Conservation (phyloP, 1,139 yeast species). For the Zygosaccharomyces pseudobailii region DNA sequence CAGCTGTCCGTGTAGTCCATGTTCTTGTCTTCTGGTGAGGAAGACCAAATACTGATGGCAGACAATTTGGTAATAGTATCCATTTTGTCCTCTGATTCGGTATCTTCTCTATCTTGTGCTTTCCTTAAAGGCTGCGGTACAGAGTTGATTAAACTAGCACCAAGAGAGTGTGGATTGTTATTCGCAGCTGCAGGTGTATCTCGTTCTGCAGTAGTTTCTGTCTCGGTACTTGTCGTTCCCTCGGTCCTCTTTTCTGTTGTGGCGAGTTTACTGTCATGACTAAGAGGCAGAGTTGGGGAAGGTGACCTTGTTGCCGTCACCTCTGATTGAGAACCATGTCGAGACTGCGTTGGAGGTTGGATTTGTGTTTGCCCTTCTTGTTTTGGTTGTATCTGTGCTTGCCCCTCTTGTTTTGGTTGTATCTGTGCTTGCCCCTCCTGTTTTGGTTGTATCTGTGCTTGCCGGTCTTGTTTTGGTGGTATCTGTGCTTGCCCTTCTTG, state of each 20-base stretch:
- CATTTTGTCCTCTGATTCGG: neutral
- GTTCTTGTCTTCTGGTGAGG: neutral
- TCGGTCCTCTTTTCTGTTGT: neutral
- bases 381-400: no score
- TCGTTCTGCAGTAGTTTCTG: neutral
- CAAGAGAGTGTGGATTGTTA: conserved; percentile 20
- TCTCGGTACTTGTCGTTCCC: conserved; percentile 4
- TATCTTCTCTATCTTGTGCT: conserved; percentile 13
- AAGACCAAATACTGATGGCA: neutral
- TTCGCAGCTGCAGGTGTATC: conserved; percentile 2
- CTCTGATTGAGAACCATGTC: neutral
- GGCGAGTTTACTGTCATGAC: conserved; percentile 4
- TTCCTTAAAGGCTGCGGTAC: conserved; percentile 28
- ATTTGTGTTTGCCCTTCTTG: no score
- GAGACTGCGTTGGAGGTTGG: neutral
- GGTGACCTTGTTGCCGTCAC: neutral
- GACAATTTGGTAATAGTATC: neutral
- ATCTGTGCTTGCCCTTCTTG: neutral
- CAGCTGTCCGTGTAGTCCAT: conserved; percentile 4
- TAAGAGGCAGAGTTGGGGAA: conserved; percentile 2
- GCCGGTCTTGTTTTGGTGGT: no score
- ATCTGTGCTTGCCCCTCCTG: no score
- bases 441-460: no score
- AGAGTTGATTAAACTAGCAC: conserved; percentile 29
- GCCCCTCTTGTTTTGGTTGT: no score